phyloP scores from a whole-genome alignment of 2,329 filamentous ascomycete species.

The Cladosporium oxysporum region DNA sequence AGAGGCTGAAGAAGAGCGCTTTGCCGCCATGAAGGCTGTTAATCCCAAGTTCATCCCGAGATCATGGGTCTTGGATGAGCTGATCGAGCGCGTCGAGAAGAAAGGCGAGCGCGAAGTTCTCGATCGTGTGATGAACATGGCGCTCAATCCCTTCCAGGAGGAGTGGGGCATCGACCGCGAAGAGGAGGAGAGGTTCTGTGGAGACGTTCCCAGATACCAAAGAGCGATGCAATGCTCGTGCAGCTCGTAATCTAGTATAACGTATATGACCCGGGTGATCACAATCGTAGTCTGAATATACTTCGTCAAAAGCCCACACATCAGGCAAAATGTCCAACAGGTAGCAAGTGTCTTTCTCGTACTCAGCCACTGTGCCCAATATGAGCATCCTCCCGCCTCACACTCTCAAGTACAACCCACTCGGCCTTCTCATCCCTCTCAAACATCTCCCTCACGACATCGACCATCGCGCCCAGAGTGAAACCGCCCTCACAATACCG shows the following conservation, averaged over 20 bases:
- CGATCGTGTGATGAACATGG: conserved; percentile 76
- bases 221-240: conserved; percentile 93
- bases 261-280: background rate
- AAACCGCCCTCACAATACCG: background rate
- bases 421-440: background rate
- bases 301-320: background rate
- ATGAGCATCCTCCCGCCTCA: background rate
- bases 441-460: background rate
- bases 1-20: conserved; percentile 62
- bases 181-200: conserved; percentile 80
- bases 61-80: conserved; percentile 89
- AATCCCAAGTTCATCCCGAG: conserved; percentile 94
- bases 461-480: background rate
- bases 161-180: conserved; percentile 66
- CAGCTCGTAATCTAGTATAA: conserved; percentile 63
- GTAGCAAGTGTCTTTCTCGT: background rate
- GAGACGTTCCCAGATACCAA: conserved; percentile 76
- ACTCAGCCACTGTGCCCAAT: background rate
- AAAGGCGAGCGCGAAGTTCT: conserved; percentile 79
- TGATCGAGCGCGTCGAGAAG: conserved; percentile 87
- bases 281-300: background rate
- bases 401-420: conserved; percentile 9
- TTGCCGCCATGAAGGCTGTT: conserved; percentile 74
- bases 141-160: conserved; percentile 81
- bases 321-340: background rate